Conservation (phyloP, 1,139 yeast species). For the Dujonia santamariae region DNA sequence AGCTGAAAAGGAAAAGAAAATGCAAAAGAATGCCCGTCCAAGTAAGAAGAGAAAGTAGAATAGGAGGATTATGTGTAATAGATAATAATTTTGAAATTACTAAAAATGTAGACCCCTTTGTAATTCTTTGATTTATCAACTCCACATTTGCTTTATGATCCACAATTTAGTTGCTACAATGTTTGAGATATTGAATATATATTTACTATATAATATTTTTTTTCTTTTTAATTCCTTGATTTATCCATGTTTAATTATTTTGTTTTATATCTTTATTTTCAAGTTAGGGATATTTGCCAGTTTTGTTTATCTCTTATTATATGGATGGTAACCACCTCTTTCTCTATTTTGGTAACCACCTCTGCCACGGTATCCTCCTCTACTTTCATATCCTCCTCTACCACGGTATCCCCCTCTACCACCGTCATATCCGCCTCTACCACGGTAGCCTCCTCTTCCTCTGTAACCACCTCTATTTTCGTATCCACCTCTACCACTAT, state of each 20-base stretch:
- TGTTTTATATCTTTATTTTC: slow-evolving; percentile 1
- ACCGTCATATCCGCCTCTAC: slow-evolving; percentile 25
- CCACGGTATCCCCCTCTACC: slow-evolving; percentile 26
- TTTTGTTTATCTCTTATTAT: slow-evolving; percentile 21
- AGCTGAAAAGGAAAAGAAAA: slow-evolving; percentile 63
- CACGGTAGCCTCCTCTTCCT: slow-evolving; percentile 26
- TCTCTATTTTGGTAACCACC: slow-evolving; percentile 26
- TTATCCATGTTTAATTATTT: background rate
- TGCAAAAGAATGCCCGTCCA: slow-evolving; percentile 87
- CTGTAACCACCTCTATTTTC: slow-evolving; percentile 24
- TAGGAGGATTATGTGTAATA: background rate
- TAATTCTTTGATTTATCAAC: too few species aligned
- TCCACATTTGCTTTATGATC: too few species aligned
- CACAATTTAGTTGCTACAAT: too few species aligned
- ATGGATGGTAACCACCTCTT: slow-evolving; percentile 31
- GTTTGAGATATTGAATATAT: too few species aligned
- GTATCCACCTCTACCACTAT: slow-evolving; percentile 23
- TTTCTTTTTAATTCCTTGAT: background rate
- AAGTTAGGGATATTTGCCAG: slow-evolving; percentile 11
- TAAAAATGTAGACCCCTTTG: too few species aligned
- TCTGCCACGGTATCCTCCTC: slow-evolving; percentile 27
- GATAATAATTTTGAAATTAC: too few species aligned
- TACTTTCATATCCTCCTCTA: slow-evolving; percentile 23
- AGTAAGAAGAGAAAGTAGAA: slow-evolving; percentile 24
- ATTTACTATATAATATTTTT: background rate